Percentiles rank a stretch among this genome's conserved stretches.
Conservation (phyloP, 108 stramenopile genomes). For the Schizochytrium sp. region DNA sequence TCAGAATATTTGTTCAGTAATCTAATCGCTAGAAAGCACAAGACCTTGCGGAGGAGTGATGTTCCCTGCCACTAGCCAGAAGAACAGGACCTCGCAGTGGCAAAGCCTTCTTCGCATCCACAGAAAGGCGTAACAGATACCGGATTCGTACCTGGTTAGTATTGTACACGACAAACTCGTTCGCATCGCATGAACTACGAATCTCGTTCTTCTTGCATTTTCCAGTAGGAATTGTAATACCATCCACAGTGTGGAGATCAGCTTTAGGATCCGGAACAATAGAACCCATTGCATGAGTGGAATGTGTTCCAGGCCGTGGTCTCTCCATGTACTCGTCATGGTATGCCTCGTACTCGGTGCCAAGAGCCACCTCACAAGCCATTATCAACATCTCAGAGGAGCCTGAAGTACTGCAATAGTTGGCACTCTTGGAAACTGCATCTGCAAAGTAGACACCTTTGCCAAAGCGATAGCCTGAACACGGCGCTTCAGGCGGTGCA, state of each 20-base stretch:
- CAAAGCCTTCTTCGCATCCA: background rate
- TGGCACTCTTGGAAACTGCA: constrained; percentile 56
- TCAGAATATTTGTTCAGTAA: too few species aligned
- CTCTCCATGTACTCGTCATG: constrained; percentile 65
- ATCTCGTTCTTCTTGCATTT: background rate
- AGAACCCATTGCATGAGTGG: constrained; percentile 60
- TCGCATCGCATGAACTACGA: constrained; percentile 54
- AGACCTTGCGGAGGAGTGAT: background rate
- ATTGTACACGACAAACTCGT: constrained; percentile 71
- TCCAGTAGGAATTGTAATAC: constrained; percentile 20
- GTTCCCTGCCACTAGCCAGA: background rate
- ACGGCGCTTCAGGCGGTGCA: constrained; percentile 68
- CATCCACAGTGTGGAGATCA: background rate
- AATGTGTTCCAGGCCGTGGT: constrained; percentile 34
- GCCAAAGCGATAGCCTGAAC: constrained; percentile 66
- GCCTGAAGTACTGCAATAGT: constrained; percentile 66
- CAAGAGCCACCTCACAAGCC: constrained; percentile 64
- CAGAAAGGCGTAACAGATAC: constrained; percentile 64
- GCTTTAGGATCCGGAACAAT: constrained; percentile 16
- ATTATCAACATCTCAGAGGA: constrained; percentile 63
- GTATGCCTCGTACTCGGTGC: constrained; percentile 7
- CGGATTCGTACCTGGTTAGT: constrained; percentile 66
- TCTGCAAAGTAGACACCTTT: constrained; percentile 70
- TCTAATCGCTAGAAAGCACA: background rate
- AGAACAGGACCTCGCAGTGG: background rate